A percentile compares a stretch with the other conserved stretches of the same genome.
Evolutionary conservation across 495 filamentous ascomycete genomes (phyloP).

Genomic region (Hypoxylon subgilvum): DNA sequence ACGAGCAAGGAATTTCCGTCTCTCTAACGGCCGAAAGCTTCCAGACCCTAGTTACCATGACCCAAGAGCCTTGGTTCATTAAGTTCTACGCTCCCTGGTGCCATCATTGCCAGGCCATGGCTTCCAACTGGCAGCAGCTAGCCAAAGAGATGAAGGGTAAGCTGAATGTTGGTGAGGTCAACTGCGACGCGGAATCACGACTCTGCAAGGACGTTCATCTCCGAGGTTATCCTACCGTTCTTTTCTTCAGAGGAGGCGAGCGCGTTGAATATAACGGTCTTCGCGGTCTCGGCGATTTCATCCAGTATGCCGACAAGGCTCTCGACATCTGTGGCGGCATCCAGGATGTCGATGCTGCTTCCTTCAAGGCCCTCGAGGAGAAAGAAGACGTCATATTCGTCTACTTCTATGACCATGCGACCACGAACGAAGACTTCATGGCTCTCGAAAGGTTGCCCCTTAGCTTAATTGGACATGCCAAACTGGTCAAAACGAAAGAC

Average conservation of each 20-base stretch:
- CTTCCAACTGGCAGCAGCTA: constrained; percentile 87
- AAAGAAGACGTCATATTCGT: constrained; percentile 94
- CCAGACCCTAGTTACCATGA: constrained; percentile 81
- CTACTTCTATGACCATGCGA: constrained; percentile 96
- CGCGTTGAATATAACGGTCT: constrained; percentile 91
- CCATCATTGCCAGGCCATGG: constrained; percentile 89
- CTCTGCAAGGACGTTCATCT: constrained; percentile 89
- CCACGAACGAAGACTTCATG: constrained; percentile 86
- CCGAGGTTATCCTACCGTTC: constrained; percentile 81
- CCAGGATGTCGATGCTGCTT: constrained; percentile 74
- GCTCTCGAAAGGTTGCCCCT: constrained; percentile 86
- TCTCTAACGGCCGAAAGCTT: constrained; percentile 84
- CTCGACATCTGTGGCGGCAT: constrained; percentile 78
- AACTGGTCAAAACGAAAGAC: constrained; percentile 86
- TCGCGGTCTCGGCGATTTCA: constrained; percentile 87
- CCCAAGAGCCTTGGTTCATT: constrained; percentile 93
- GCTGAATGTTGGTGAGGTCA: constrained; percentile 93
- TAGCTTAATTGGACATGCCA: constrained; percentile 86
- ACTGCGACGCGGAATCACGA: constrained; percentile 82
- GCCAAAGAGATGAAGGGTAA: constrained; percentile 84
- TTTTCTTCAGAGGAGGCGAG: constrained; percentile 92
- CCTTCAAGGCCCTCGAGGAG: constrained; percentile 85
- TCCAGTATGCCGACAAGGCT: constrained; percentile 85
- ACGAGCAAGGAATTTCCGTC: constrained; percentile 74
- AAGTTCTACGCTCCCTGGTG: constrained; percentile 99